phyloP scores from a whole-genome alignment of 441 rosid species.

The Flueggea neowawraea region DNA sequence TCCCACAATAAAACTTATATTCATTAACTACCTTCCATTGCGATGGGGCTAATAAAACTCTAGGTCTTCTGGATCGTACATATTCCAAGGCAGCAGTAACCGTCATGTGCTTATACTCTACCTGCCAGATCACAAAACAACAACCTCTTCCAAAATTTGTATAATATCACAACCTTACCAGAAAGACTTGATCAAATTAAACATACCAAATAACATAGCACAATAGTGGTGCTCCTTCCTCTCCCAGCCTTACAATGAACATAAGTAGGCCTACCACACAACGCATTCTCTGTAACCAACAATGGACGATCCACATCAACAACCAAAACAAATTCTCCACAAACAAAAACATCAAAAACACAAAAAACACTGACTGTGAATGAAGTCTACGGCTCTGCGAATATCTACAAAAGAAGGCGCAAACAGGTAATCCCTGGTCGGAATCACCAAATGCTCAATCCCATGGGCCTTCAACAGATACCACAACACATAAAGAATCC shows the following conservation, averaged over 20 bases:
- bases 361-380: conserved; percentile 48
- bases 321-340: neutral
- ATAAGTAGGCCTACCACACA: conserved; percentile 59
- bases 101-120: conserved; percentile 69
- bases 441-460: conserved; percentile 78
- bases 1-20: neutral
- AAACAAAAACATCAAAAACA: neutral
- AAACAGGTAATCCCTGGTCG: conserved; percentile 83
- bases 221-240: conserved; percentile 81
- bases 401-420: conserved; percentile 68
- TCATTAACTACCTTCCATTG: conserved; percentile 65
- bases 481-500: conserved; percentile 2
- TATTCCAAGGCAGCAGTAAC: conserved; percentile 65
- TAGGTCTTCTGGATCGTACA: conserved; percentile 75
- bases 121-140: conserved; percentile 33
- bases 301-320: neutral
- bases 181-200: conserved; percentile 1
- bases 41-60: conserved; percentile 68
- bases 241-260: conserved; percentile 94
- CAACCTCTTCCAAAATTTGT: neutral
- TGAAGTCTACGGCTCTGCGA: conserved; percentile 65
- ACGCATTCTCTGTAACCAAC: conserved; percentile 45
- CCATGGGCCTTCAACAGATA: conserved; percentile 44
- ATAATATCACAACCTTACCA: neutral
- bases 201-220: conserved; percentile 77